Evolutionary conservation across 2,329 filamentous ascomycete species (phyloP).

Genomic region (Aspergillus floridensis): DNA sequence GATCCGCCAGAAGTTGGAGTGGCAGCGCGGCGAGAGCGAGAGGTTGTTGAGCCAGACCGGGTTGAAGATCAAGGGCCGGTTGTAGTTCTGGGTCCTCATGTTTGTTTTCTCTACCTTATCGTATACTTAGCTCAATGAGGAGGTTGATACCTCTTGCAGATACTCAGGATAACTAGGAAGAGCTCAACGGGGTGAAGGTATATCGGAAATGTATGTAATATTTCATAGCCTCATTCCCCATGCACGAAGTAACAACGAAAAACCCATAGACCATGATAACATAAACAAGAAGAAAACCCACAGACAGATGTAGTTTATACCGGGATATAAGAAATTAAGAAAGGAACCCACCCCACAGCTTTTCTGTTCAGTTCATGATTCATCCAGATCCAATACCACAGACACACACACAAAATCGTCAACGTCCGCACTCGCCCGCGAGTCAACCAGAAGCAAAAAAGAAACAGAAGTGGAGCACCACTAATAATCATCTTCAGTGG

Average conservation of each 20-base stretch:
- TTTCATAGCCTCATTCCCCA: not conserved
- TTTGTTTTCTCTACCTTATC: not conserved
- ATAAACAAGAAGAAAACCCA: not conserved
- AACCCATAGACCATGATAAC: conserved; percentile 4
- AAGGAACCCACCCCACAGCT: too few relatives aligned
- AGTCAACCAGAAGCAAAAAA: not conserved
- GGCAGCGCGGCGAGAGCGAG: conserved; percentile 41
- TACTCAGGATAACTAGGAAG: too few relatives aligned
- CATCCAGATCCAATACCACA: too few relatives aligned
- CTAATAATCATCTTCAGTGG: conserved; percentile 30
- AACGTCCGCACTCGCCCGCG: conserved; percentile 19
- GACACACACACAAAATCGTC: not conserved
- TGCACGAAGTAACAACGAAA: not conserved
- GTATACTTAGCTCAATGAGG: too few relatives aligned
- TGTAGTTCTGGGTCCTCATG: conserved; percentile 21
- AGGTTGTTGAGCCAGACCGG: conserved; percentile 38
- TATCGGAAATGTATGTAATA: too few relatives aligned
- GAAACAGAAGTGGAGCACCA: not conserved
- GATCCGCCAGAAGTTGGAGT: conserved; percentile 41
- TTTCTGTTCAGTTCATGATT: too few relatives aligned
- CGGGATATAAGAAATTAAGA: conserved; percentile 2
- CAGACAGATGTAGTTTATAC: not conserved
- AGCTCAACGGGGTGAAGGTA: not conserved
- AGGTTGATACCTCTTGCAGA: too few relatives aligned
- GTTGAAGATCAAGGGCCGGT: conserved; percentile 36